These are phyloP conservation scores for Hanseniaspora vineae DNA, from an alignment of 805 yeast genomes.

Conservation along the genomic window DNA sequence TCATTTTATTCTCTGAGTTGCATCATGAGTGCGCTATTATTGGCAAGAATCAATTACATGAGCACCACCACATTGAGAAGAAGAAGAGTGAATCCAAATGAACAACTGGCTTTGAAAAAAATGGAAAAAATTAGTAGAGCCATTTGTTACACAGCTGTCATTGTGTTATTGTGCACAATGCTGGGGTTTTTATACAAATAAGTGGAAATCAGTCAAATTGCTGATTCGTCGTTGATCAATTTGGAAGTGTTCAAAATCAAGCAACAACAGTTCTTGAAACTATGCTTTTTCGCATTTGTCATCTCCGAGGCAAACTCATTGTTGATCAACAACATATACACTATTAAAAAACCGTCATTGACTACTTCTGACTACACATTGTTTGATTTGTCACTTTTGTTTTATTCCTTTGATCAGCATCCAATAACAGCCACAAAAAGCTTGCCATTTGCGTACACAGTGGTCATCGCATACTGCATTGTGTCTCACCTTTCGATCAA, in stretches of 20 bases:
- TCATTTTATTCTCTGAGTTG: slow-evolving; percentile 40
- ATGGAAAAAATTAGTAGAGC: not conserved
- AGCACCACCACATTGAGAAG: slow-evolving; percentile 14
- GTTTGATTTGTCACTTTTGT: slow-evolving; percentile 18
- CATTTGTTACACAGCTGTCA: not conserved
- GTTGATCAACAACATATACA: not conserved
- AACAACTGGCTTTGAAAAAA: slow-evolving; percentile 23
- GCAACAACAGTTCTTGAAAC: slow-evolving; percentile 20
- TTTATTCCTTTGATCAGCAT: slow-evolving; percentile 10
- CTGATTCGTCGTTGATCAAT: not conserved
- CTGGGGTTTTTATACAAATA: not conserved
- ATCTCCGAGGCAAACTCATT: not conserved
- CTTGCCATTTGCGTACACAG: not conserved
- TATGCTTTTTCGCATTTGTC: slow-evolving; percentile 1
- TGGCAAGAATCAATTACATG: slow-evolving; percentile 36
- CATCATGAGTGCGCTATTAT: slow-evolving; percentile 42
- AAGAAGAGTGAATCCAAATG: slow-evolving; percentile 17
- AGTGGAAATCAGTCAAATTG: too few species aligned
- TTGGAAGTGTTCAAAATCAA: not conserved
- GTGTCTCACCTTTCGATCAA: slow-evolving; percentile 51
- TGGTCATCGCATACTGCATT: slow-evolving; percentile 34
- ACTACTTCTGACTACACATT: slow-evolving; percentile 18
- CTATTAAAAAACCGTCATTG: slow-evolving; percentile 7
- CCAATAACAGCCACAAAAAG: not conserved
- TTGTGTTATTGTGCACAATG: not conserved